Conservation (phyloP, 805 yeast species). For the Blastobotrys chiropterorum region DNA sequence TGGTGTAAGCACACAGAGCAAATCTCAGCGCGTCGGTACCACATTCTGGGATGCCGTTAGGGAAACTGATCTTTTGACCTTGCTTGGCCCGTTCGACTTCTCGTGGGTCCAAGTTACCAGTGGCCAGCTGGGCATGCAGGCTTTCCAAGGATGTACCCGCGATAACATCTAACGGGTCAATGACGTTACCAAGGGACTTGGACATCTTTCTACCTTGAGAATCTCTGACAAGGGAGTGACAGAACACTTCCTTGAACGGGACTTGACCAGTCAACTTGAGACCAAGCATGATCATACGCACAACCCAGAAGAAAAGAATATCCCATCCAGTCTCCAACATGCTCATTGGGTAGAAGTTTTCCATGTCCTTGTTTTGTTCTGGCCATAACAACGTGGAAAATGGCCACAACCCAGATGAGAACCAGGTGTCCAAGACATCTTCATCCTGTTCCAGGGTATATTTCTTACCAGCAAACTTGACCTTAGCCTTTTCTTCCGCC, state of each 20-base stretch:
- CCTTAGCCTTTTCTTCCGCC: conserved; percentile 74
- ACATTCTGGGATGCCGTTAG: conserved; percentile 97
- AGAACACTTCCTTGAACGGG: conserved; percentile 95
- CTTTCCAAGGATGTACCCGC: conserved; percentile 74
- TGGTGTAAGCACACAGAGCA: conserved; percentile 95
- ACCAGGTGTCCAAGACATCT: conserved; percentile 98
- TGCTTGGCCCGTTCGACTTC: conserved; percentile 81
- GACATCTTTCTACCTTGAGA: conserved; percentile 99
- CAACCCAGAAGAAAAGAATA: conserved; percentile 97
- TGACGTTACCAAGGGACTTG: conserved; percentile 91
- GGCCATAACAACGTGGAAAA: conserved; percentile 98
- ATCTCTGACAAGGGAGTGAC: conserved; percentile 97
- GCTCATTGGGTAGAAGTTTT: conserved; percentile 80
- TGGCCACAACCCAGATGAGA: conserved; percentile 97
- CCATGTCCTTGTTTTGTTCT: conserved; percentile 60
- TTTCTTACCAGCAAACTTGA: conserved; percentile 61
- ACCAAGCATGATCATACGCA: conserved; percentile 91
- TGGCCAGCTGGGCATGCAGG: conserved; percentile 67
- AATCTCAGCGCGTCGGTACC: conserved; percentile 98
- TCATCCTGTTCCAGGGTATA: conserved; percentile 89
- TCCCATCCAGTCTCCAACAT: conserved; percentile 99
- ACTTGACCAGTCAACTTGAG: conserved; percentile 82
- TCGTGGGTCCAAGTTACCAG: conserved; percentile 83
- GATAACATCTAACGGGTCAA: conserved; percentile 94
- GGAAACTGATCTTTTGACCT: conserved; percentile 87